Conservation (phyloP, 768 basidiomycete species). For the Mycena chlorophos region DNA sequence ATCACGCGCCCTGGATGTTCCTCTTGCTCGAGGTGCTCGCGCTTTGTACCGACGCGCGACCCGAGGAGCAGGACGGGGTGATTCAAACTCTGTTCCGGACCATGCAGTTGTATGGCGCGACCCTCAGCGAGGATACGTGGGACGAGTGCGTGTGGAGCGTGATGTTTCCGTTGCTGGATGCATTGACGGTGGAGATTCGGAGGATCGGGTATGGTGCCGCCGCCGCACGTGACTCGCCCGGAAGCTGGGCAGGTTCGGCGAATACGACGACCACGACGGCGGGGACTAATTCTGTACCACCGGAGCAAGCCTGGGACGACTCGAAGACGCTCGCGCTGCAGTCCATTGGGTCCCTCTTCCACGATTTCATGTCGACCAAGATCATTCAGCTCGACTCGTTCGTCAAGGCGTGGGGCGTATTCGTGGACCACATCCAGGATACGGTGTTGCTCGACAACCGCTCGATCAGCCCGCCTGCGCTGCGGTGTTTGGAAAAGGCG, state of each 20-base stretch:
- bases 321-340: constrained; percentile 83
- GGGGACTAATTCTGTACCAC: constrained; percentile 19
- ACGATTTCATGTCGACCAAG: constrained; percentile 72
- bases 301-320: constrained; percentile 73
- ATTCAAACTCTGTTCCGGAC: constrained; percentile 95
- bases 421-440: constrained; percentile 71
- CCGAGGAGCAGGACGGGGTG: constrained; percentile 89
- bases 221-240: background rate
- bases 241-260: constrained; percentile 4
- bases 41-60: constrained; percentile 76
- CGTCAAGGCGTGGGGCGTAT: constrained; percentile 67
- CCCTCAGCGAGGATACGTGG: constrained; percentile 82
- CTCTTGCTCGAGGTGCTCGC: constrained; percentile 81
- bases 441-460: constrained; percentile 69
- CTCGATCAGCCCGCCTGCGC: constrained; percentile 74
- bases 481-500: constrained; percentile 81
- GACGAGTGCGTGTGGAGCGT: constrained; percentile 89
- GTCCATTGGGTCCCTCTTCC: constrained; percentile 81
- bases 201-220: constrained; percentile 30
- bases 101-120: constrained; percentile 90
- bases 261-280: constrained; percentile 17
- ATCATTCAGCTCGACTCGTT: constrained; percentile 76
- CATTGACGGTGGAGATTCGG: constrained; percentile 59
- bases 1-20: constrained; percentile 92
- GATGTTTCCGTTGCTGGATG: constrained; percentile 81